Percentiles rank a stretch among this genome's conserved stretches.
These are phyloP conservation scores for Arxiozyma heterogenica DNA, from an alignment of 1,139 yeast genomes.

Conservation along the genomic window DNA sequence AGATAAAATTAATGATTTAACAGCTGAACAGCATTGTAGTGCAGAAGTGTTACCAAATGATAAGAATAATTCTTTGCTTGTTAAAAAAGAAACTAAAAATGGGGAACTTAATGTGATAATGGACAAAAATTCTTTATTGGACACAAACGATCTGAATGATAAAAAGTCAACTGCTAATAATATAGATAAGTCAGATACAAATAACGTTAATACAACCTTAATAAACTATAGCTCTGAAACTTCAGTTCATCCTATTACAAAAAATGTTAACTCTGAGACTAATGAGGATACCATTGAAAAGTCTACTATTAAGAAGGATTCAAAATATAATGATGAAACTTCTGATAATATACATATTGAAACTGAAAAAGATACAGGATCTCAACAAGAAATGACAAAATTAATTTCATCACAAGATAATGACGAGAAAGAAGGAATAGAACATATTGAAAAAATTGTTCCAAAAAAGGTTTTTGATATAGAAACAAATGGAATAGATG, in stretches of 20 bases:
- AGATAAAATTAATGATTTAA: not conserved
- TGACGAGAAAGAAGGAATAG: not conserved
- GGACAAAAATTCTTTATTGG: not conserved
- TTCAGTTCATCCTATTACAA: not conserved
- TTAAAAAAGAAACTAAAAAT: too few species aligned
- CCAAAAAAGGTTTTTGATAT: not conserved
- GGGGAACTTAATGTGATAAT: too few species aligned
- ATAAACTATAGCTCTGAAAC: not conserved
- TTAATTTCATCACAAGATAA: not conserved
- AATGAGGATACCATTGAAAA: too few species aligned
- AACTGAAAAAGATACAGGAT: not conserved
- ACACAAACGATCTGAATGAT: too few species aligned
- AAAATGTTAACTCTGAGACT: not conserved
- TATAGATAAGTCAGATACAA: not conserved
- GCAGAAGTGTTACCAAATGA: not conserved
- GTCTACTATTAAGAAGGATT: too few species aligned
- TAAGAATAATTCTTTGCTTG: not conserved
- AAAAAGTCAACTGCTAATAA: not conserved
- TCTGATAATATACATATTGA: not conserved
- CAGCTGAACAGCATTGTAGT: not conserved
- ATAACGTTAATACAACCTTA: not conserved
- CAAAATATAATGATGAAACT: too few species aligned
- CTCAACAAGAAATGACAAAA: not conserved
- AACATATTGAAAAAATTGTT: too few species aligned
- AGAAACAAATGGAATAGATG: too few species aligned